phyloP scores from a whole-genome alignment of 2,329 filamentous ascomycete genomes.

The Fusarium avenaceum region DNA sequence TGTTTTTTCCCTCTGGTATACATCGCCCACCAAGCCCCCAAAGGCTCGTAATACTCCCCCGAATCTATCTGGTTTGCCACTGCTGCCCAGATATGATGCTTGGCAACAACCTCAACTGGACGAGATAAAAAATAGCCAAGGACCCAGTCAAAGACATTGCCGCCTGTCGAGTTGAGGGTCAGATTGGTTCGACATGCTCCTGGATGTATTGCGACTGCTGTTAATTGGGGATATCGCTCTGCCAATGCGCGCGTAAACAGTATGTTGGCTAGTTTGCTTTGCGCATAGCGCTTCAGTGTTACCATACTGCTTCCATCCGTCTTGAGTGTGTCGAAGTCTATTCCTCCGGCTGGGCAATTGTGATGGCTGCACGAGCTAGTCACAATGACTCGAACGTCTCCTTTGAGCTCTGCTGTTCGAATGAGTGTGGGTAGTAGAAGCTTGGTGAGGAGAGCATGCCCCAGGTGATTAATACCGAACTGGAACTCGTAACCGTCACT shows the following conservation, averaged over 20 bases:
- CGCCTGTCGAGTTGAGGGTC: not conserved
- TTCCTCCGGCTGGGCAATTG: not conserved
- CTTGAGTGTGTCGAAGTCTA: not conserved
- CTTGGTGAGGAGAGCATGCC: not conserved
- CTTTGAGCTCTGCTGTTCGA: not conserved
- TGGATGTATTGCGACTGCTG: not conserved
- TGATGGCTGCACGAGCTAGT: constrained; percentile 2
- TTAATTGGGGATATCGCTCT: not conserved
- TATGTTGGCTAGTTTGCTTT: constrained; percentile 1
- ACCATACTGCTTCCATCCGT: not conserved
- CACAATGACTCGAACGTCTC: not conserved
- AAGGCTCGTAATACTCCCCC: not conserved
- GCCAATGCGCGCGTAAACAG: not conserved
- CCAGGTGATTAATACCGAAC: constrained; percentile 1
- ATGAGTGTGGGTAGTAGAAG: not conserved
- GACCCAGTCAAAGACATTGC: not conserved
- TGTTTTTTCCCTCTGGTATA: not conserved
- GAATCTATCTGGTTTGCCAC: not conserved
- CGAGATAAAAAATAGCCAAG: not conserved
- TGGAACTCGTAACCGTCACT: not conserved
- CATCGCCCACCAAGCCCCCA: not conserved
- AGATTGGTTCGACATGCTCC: not conserved
- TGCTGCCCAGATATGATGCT: not conserved
- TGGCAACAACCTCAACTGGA: not conserved
- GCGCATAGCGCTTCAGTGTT: not conserved